These are phyloP conservation scores for Calonectria honghensis DNA, from an alignment of 2,329 filamentous ascomycete species.

Conservation along the genomic window DNA sequence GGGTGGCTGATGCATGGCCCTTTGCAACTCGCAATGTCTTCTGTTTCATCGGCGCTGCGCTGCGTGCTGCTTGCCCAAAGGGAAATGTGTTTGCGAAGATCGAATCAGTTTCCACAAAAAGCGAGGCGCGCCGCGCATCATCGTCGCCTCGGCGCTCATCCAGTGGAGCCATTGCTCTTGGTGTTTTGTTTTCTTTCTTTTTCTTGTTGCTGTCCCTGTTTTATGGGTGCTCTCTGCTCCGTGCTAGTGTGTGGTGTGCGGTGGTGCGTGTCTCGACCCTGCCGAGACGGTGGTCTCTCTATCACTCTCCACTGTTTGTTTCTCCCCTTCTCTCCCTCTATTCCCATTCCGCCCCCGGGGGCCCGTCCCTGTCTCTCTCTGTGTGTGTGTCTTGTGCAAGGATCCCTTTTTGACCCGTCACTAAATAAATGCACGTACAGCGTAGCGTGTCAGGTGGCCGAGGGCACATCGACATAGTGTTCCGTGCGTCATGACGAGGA, in stretches of 20 bases:
- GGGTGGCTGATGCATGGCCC: background rate
- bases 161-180: background rate
- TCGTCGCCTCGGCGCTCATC: background rate
- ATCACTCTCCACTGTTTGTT: constrained; percentile 26
- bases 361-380: background rate
- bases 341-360: background rate
- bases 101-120: constrained; percentile 14
- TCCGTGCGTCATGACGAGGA: constrained; percentile 9
- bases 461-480: background rate
- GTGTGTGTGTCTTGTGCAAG: background rate
- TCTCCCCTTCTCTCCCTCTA: background rate
- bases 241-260: background rate
- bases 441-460: constrained; percentile 3
- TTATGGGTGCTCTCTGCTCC: background rate
- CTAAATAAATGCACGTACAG: constrained; percentile 9
- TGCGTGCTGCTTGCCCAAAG: background rate
- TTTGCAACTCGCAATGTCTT: background rate
- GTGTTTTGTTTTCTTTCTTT: background rate
- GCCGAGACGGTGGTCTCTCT: background rate
- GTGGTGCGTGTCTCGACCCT: background rate
- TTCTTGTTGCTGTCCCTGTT: background rate
- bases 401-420: background rate
- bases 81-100: constrained; percentile 26
- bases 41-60: background rate
- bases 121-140: background rate